A percentile compares a stretch with the other conserved stretches of the same genome.
Evolutionary conservation across 2,329 filamentous ascomycete genomes (phyloP).

Genomic region (Monosporascus sp.): DNA sequence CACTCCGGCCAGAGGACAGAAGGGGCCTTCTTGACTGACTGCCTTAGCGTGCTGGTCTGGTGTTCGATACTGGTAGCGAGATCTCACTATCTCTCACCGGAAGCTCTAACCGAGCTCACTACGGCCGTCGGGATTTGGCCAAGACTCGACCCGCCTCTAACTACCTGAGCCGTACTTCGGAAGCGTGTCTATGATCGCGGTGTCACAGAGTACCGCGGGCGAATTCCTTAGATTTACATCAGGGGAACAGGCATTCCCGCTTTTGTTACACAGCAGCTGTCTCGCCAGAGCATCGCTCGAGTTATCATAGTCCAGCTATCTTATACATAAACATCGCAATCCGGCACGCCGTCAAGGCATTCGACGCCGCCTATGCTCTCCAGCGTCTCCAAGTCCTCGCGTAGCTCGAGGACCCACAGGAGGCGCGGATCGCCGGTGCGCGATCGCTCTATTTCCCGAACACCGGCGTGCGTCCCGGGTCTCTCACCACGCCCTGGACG

Average conservation of each 20-base stretch:
- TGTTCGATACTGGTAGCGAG: neutral
- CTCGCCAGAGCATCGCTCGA: no score
- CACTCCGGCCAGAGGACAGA: neutral
- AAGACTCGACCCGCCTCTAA: neutral
- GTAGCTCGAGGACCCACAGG: neutral
- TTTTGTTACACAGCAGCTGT: no score
- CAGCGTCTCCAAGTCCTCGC: neutral
- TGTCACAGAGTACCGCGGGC: neutral
- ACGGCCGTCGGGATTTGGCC: neutral
- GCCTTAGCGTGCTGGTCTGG: neutral
- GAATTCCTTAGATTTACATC: neutral
- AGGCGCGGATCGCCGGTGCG: neutral
- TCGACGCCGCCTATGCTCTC: neutral
- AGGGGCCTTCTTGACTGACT: neutral
- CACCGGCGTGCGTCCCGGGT: neutral
- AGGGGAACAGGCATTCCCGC: no score
- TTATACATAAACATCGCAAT: neutral
- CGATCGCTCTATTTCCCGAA: neutral
- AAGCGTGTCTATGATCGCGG: neutral
- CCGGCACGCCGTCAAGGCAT: neutral
- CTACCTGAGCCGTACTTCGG: neutral
- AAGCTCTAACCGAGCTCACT: neutral
- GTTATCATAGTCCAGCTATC: no score
- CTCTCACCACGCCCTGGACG: neutral
- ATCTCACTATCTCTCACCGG: neutral